Evolutionary conservation across 1,284 basidiomycete genomes (phyloP).

Genomic region (Cryptococcus sp.): DNA sequence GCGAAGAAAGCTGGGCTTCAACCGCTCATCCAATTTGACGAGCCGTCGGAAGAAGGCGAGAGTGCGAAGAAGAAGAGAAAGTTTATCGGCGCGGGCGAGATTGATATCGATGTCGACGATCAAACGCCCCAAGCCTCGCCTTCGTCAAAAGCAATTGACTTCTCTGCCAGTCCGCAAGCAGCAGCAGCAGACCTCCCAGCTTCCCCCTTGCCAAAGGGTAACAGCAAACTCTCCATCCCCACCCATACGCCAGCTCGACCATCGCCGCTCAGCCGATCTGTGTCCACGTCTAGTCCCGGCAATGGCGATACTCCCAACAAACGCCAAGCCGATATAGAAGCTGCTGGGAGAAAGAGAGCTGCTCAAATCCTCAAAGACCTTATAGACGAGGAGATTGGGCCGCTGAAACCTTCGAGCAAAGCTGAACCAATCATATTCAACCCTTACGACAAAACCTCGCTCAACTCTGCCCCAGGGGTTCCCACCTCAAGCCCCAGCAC

Average conservation of each 20-base stretch:
- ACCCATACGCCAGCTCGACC: conserved; percentile 12
- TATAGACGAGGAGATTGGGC: conserved; percentile 37
- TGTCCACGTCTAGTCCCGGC: neutral
- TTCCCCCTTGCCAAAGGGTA: neutral
- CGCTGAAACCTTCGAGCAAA: conserved; percentile 17
- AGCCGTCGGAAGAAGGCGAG: conserved; percentile 10
- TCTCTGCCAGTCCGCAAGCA: neutral
- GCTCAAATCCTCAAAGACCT: conserved; percentile 44
- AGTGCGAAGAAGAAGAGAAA: conserved; percentile 19
- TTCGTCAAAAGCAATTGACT: conserved; percentile 6
- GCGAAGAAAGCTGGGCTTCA: conserved; percentile 18
- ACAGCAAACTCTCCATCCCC: neutral
- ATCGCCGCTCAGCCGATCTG: conserved; percentile 24
- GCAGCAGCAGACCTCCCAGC: conserved; percentile 4
- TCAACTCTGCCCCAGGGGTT: conserved; percentile 12
- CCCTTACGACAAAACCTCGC: conserved; percentile 37
- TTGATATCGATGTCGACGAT: neutral
- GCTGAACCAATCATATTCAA: conserved; percentile 39
- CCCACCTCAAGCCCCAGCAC: conserved; percentile 12
- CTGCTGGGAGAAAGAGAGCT: conserved; percentile 37
- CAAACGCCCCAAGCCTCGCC: conserved; percentile 8
- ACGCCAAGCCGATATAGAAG: conserved; percentile 19
- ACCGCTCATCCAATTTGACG: neutral
- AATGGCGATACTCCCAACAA: conserved; percentile 2
- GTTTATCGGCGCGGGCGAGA: conserved; percentile 2